A percentile compares a stretch with the other conserved stretches of the same genome.
Evolutionary conservation across 306 rosid species (phyloP).

Genomic region (Pyrus pyrifolia): DNA sequence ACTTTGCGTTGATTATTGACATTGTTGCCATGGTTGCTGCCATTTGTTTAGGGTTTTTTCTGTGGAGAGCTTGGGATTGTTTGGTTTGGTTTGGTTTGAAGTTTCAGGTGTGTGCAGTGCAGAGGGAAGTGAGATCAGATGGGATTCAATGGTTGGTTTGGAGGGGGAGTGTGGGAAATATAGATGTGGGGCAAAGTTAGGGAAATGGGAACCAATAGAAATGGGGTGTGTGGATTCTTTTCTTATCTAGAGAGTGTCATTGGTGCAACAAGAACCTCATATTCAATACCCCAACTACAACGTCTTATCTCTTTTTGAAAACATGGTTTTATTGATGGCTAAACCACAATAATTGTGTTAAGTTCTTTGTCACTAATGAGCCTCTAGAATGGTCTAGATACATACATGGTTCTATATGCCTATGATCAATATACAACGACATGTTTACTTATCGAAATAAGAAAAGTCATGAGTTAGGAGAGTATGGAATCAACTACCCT

Average conservation of each 20-base stretch:
- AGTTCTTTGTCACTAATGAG: neutral
- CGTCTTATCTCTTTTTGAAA: constrained; percentile 43
- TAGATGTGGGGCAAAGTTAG: constrained; percentile 24
- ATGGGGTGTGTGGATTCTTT: constrained; percentile 46
- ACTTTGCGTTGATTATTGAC: constrained; percentile 70
- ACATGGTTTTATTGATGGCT: neutral
- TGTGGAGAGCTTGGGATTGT: neutral
- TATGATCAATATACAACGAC: neutral
- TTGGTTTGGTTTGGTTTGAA: neutral
- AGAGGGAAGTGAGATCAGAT: neutral
- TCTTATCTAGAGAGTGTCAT: constrained; percentile 46
- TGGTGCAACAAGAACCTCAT: constrained; percentile 40
- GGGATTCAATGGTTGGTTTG: constrained; percentile 12
- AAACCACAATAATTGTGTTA: neutral
- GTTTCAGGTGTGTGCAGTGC: neutral
- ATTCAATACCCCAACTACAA: constrained; percentile 17
- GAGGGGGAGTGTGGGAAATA: constrained; percentile 8
- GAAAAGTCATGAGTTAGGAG: too few relatives aligned
- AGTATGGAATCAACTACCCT: too few relatives aligned
- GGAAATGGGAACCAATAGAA: constrained; percentile 42
- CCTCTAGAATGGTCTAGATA: neutral
- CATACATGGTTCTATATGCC: neutral
- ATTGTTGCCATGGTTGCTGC: constrained; percentile 79
- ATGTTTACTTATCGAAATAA: neutral
- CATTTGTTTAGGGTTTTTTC: constrained; percentile 27